Base-by-base conservation (phyloP, 83 land plant genomes). In the Picea mariana region DNA sequence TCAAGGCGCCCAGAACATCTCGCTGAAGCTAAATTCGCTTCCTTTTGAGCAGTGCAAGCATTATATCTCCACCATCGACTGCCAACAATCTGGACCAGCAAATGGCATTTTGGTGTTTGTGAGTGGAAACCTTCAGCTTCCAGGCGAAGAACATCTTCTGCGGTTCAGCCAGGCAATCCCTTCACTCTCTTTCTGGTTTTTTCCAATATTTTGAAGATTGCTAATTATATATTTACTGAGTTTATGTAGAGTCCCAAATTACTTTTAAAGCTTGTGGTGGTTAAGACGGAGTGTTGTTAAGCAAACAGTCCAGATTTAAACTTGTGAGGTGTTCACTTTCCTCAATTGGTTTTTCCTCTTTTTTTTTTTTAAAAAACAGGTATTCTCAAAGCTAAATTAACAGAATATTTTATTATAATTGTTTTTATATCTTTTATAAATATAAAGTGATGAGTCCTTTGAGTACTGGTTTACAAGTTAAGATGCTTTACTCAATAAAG, bases 81-180 rank as follows among this genome's bases (percentile, higher is more conserved):
- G 90, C 78, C 90, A 88, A 80, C 87, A 79, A 20, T 88, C 89
- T 17, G 89, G 89, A 9, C 85, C 86, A 2, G 82, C 79, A 17
- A 86, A 86, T 62, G 90, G 90, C 62, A 81, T 88, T 83, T 81
- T 88, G 63, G 90, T 88, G 81, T 88, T 88, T 75, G 89, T 88
- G 40, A 88, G 87, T 64, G 90, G 90, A 34, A 87, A 83, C 78
- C 69, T 88, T 75, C 86, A 87, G 82, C 86, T 88, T 18, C 90
- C 89, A 21, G 90, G 89, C 13, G 90, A 88, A 67, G 89, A 88
- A 4, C 89, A 86, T 31, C 68, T 80, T 55, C 86, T 88, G 76
- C 82, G 84, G 55, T 88, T 88, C 81, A 87, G 90, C 52, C 90
- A 88, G 89, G 89, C 87, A 49, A 23, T 65, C 26, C 55, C 21